Base-by-base conservation (phyloP, 768 basidiomycete species). In the Piloderma croceum region DNA sequence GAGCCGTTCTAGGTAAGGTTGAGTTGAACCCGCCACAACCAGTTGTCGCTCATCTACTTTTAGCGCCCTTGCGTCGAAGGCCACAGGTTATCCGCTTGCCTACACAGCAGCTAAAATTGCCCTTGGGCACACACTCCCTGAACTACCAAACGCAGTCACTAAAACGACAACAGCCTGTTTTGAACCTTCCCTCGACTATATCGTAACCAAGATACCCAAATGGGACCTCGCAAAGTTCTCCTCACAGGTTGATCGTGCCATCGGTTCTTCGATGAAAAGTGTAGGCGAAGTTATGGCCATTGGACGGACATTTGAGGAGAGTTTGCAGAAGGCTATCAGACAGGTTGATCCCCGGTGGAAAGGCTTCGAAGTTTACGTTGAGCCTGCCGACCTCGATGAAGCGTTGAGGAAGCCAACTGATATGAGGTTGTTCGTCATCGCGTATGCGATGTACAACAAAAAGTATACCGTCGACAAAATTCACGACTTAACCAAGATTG, bases 271-370 rank as follows among this genome's bases (percentile, higher is more conserved):
- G 13, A 98, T 99, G 96, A 99, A 99, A 66, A 92, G 90, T 12
- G 96, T 99, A 40, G 96, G 96, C 40, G 96, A 99, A 63, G 94
- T 99, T 57, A 99, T 99, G 96, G 94, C 94, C 50, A 97, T 99
- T 53, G 96, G 96, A 25, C 85, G 96, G 50, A 99, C 96, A 1
- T 99, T 97, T 52, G 96, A 99, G 64, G 96, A 99, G 62, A 90
- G 88, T 55, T 71, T 99, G 56, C 96, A 98, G 61, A 99, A 99
- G 66, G 96, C 96, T 35, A 87, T 99, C 45, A 85, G 96, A 47
- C 91, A 96, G 70, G 87, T 98, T 25, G 94, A 98, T 61, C 96
- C 96, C 21, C 79, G 88, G 22, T 99, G 90, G 80, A 80, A 86
- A 58, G 96, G 96, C 4, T 99, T 99, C 56, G 93, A 96, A 63